Base-by-base conservation (phyloP, 116 monocot genomes). In the Phalaenopsis hybrid region DNA sequence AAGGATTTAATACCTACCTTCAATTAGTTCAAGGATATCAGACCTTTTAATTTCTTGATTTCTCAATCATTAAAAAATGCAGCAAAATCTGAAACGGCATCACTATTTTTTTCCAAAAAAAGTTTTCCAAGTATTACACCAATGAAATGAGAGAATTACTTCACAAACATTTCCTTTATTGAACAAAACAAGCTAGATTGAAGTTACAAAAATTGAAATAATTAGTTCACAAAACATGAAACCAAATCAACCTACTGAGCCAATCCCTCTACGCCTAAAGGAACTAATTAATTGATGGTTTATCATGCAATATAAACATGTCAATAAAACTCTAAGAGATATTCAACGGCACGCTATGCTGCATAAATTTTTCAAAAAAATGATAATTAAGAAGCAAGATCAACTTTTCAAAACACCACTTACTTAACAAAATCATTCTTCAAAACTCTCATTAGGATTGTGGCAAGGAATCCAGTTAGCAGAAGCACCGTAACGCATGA, bases 401-500 rank as follows among this genome's bases (percentile, higher is more conserved):
- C 33, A 72, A 72, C 72, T 72, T 72, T 72, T 72, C 41, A 41
- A 6, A 72, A 72, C 41, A 41, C 67, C 67, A 80, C 86, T 86
- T 80, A 85, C 89, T 89, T 87, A 52, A 91, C 88, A 82, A 93
- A 96, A 37, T 96, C 92, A 81, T 96, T 96, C 88, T 92, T 96
- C 15, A 96, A 86, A 43, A 92, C 89, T 75, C 92, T 85, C 91
- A 96, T 93, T 18, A 93, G 85, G 82, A 96, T 93, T 5, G 91
- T 92, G 18, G 96, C 91, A 18, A 96, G 90, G 81, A 93, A 96
- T n/a, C 93, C 96, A 0, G 93, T 93, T 61, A 96, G 80, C 8
- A 96, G 87, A 79, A 96, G 89, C 57, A 96, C 96, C 2, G 93
- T 93, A 33, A 93, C 93, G 81, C 93, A 96, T 18, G 91, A 91